Conservation (phyloP, 2,329 filamentous ascomycete species). For the Daldinia eschscholtzii region DNA sequence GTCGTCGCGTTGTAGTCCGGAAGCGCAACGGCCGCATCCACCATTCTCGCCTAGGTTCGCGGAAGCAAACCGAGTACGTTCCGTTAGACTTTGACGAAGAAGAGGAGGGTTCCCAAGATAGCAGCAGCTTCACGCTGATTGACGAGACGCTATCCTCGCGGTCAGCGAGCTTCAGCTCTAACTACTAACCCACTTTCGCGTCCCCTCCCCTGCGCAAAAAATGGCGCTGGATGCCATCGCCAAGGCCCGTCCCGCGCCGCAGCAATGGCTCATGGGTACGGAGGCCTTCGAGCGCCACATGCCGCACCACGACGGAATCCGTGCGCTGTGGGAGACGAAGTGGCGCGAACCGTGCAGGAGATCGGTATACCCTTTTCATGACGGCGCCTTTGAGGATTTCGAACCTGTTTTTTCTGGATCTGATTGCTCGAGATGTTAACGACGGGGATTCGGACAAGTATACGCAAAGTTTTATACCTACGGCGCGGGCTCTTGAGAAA, state of each 20-base stretch:
- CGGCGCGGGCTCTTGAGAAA: conserved; percentile 67
- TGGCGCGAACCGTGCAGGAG: conserved; percentile 76
- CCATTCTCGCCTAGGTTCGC: conserved; percentile 45
- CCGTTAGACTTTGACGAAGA: conserved; percentile 20
- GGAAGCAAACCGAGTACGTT: conserved; percentile 31
- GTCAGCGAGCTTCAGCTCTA: conserved; percentile 35
- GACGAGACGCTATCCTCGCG: conserved; percentile 31
- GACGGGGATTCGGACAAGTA: conserved; percentile 75
- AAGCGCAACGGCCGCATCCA: conserved; percentile 49
- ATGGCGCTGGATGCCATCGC: conserved; percentile 17
- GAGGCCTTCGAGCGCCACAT: conserved; percentile 59
- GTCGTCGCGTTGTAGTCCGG: conserved; percentile 48
- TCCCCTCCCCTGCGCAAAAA: conserved; percentile 18
- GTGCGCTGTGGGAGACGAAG: conserved; percentile 79
- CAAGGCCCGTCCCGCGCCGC: conserved; percentile 32
- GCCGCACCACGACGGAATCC: conserved; percentile 71
- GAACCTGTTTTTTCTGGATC: conserved; percentile 74
- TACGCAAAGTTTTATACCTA: conserved; percentile 72
- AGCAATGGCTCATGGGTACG: conserved; percentile 60
- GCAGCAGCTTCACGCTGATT: conserved; percentile 36
- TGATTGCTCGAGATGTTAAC: conserved; percentile 71
- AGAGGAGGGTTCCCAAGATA: conserved; percentile 26
- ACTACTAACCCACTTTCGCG: conserved; percentile 16
- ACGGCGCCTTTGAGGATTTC: conserved; percentile 76
- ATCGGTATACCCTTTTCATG: conserved; percentile 81